Evolutionary conservation across 352 stramenopile species (phyloP), one percentile per base, ranked within the genome.

Genomic region (Globisporangium canariense): DNA sequence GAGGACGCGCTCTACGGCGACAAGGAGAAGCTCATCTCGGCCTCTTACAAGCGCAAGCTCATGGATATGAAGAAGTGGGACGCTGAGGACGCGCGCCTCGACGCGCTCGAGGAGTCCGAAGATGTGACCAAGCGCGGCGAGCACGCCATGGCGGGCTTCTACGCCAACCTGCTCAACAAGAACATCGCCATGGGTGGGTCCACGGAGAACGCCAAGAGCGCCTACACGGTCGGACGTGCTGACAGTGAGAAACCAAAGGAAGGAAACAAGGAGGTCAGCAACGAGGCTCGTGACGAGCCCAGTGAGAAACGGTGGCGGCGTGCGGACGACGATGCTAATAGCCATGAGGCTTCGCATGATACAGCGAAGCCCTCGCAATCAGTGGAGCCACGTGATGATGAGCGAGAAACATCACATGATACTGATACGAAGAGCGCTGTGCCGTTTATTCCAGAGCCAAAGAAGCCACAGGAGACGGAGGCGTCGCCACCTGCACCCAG

Each of bases 11-110:
- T 88, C 28, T 92, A 86, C 46, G 81, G 81, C 25, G 89, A 94
- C 67, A 96, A 96, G 74, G 89, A 96, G 64, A 97, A 96, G 71
- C 88, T 97, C 45, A 77, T 97, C 6, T 97, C 91, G 10, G 84
- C 87, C 1, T 94, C 90, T 16, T 97, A 97, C 76, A 97, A 97
- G 73, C 72, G 89, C 16, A 97, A 97, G 50, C 69, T 97, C n/a
- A 79, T 92, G 73, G 91, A 97, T 60, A 79, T 91, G 68, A 81
- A 93, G 67, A 83, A 86, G 45, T 97, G 91, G 91, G 91, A 97
- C 57, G 73, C 75, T 18, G 85, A 92, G 59, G 87, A 95, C 57
- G 74, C 74, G 25, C 77, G 82, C 0, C 71, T 94, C 43, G 85
- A 88, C 28, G 74, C 68, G 0, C 47, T 89, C 51, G 83, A 94